These are phyloP conservation scores for Holtermanniella nyarrowii DNA, from an alignment of 768 basidiomycete species.

Conservation along the genomic window DNA sequence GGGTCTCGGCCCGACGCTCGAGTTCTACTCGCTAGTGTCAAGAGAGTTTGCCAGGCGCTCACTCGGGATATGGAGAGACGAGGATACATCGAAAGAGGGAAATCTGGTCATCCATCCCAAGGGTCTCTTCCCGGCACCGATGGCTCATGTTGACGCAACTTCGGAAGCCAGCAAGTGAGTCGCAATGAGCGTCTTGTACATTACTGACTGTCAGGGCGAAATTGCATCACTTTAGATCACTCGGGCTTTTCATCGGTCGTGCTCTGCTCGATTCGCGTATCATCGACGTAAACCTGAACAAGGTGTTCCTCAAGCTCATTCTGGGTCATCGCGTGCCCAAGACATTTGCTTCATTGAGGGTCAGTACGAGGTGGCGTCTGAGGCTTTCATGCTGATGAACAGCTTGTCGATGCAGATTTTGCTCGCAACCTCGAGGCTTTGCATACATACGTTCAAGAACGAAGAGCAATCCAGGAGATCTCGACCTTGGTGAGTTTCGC, in stretches of 20 bases:
- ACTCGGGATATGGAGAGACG: slow-evolving; percentile 84
- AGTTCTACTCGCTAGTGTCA: slow-evolving; percentile 96
- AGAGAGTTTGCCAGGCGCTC: slow-evolving; percentile 85
- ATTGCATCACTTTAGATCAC: slow-evolving; percentile 72
- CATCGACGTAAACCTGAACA: slow-evolving; percentile 90
- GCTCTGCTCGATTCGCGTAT: slow-evolving; percentile 94
- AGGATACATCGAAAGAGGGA: slow-evolving; percentile 53
- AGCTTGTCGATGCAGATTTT: slow-evolving; percentile 76
- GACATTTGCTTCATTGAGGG: slow-evolving; percentile 71
- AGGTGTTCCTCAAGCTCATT: slow-evolving; percentile 82
- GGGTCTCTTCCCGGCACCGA: slow-evolving; percentile 80
- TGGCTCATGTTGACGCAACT: slow-evolving; percentile 15
- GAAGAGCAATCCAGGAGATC: slow-evolving; percentile 47
- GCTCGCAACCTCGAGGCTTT: slow-evolving; percentile 77
- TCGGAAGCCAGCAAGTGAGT: slow-evolving; percentile 23
- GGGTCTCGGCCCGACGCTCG: slow-evolving; percentile 89
- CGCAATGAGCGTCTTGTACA: background rate
- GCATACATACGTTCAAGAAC: slow-evolving; percentile 46
- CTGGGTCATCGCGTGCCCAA: slow-evolving; percentile 77
- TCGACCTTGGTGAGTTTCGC: slow-evolving; percentile 28
- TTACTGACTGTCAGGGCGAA: slow-evolving; percentile 51
- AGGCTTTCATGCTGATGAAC: background rate
- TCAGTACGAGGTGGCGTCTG: too few relatives aligned
- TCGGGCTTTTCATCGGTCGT: slow-evolving; percentile 94
- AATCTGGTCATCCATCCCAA: slow-evolving; percentile 70